Percentiles rank a stretch among this genome's conserved stretches.
Conservation (phyloP, 2,329 filamentous ascomycete species). For the Trichophyton verrucosum region DNA sequence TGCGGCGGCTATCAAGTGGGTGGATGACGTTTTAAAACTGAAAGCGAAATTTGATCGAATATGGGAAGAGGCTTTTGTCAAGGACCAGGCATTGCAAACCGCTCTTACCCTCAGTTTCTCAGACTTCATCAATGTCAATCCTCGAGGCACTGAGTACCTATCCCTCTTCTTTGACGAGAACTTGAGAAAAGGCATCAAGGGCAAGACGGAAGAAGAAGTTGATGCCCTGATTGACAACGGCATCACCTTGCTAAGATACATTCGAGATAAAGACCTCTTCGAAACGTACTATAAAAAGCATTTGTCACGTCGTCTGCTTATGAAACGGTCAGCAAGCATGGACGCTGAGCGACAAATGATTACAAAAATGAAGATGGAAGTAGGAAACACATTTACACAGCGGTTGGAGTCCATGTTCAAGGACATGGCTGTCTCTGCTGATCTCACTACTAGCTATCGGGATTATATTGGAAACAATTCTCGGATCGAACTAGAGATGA, state of each 20-base stretch:
- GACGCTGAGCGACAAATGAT: slow-evolving; percentile 96
- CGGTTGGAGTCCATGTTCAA: slow-evolving; percentile 98
- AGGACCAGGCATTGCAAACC: slow-evolving; percentile 66
- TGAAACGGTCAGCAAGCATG: slow-evolving; percentile 78
- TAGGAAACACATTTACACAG: slow-evolving; percentile 84
- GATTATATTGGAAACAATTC: slow-evolving; percentile 52
- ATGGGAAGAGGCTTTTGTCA: slow-evolving; percentile 58
- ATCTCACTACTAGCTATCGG: slow-evolving; percentile 66
- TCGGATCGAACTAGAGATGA: slow-evolving; percentile 67
- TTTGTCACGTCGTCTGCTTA: slow-evolving; percentile 71
- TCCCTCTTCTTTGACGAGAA: slow-evolving; percentile 96
- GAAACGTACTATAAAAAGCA: slow-evolving; percentile 98
- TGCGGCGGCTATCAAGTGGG: slow-evolving; percentile 81
- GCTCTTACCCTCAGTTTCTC: slow-evolving; percentile 77
- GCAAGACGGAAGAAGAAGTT: slow-evolving; percentile 79
- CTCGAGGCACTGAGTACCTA: slow-evolving; percentile 75
- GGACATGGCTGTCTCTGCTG: slow-evolving; percentile 79
- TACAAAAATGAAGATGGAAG: slow-evolving; percentile 88
- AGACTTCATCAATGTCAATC: slow-evolving; percentile 87
- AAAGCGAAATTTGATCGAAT: slow-evolving; percentile 85
- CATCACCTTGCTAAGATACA: slow-evolving; percentile 73
- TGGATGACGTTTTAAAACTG: slow-evolving; percentile 72
- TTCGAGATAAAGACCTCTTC: slow-evolving; percentile 86
- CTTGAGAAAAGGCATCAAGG: slow-evolving; percentile 83
- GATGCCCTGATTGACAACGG: slow-evolving; percentile 78